A percentile compares a stretch with the other conserved stretches of the same genome.
These are phyloP conservation scores for Letharia columbiana DNA, from an alignment of 495 filamentous ascomycete genomes.

Conservation along the genomic window DNA sequence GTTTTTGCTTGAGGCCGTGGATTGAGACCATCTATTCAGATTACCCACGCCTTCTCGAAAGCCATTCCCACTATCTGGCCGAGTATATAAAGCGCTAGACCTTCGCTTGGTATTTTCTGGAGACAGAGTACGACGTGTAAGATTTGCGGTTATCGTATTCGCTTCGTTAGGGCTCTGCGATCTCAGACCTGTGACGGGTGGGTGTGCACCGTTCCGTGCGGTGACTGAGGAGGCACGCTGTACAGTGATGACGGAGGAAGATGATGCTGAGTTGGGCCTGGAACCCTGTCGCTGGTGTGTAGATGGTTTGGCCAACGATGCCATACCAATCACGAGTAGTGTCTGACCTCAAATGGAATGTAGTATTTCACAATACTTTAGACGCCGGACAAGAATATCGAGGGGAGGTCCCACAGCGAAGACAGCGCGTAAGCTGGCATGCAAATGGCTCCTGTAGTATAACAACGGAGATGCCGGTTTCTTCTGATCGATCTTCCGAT, in stretches of 20 bases:
- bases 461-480: background rate
- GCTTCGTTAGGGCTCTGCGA: slow-evolving; percentile 25
- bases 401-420: slow-evolving; percentile 9
- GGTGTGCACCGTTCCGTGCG: slow-evolving; percentile 21
- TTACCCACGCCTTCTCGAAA: slow-evolving; percentile 60
- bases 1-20: slow-evolving; percentile 59
- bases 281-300: slow-evolving; percentile 22
- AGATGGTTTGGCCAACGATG: slow-evolving; percentile 24
- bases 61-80: slow-evolving; percentile 34
- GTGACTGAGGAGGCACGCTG: slow-evolving; percentile 23
- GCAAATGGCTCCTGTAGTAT: slow-evolving; percentile 4
- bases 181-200: slow-evolving; percentile 18
- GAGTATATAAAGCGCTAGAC: slow-evolving; percentile 23
- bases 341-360: background rate
- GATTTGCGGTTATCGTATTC: slow-evolving; percentile 14
- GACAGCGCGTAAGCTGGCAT: slow-evolving; percentile 7
- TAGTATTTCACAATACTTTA: slow-evolving; percentile 1
- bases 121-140: slow-evolving; percentile 19
- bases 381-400: background rate
- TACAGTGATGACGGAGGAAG: slow-evolving; percentile 26
- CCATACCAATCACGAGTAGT: slow-evolving; percentile 14
- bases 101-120: slow-evolving; percentile 22
- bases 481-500: background rate
- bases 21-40: slow-evolving; percentile 77
- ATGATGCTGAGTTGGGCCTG: slow-evolving; percentile 26